These are phyloP conservation scores for Yamadazyma akitaensis DNA, from an alignment of 805 yeast species.

Conservation along the genomic window DNA sequence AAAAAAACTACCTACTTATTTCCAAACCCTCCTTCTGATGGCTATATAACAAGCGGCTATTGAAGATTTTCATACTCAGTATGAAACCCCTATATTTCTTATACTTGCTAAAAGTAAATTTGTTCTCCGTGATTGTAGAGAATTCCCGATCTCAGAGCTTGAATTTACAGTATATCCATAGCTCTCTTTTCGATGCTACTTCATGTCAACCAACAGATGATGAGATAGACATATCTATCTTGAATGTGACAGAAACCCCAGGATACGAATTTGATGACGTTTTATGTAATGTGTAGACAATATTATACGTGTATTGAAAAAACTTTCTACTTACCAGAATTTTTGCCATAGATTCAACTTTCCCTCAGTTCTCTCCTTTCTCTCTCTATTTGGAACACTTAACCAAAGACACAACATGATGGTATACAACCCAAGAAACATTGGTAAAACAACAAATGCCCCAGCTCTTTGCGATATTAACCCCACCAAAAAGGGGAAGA, in stretches of 20 bases:
- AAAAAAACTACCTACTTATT: too few species aligned
- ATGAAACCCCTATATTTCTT: slow-evolving; percentile 36
- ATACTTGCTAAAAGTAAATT: slow-evolving; percentile 35
- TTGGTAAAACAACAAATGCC: slow-evolving; percentile 49
- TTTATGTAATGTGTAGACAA: slow-evolving; percentile 1
- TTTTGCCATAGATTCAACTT: slow-evolving; percentile 12
- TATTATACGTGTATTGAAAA: not conserved
- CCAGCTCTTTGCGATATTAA: slow-evolving; percentile 44
- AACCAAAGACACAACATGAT: slow-evolving; percentile 26
- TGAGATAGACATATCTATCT: slow-evolving; percentile 15
- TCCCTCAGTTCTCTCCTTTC: slow-evolving; percentile 6
- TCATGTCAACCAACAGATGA: slow-evolving; percentile 15
- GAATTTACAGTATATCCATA: slow-evolving; percentile 29
- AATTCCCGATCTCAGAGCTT: slow-evolving; percentile 32
- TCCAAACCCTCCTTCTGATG: not conserved
- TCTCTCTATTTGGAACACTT: slow-evolving; percentile 16
- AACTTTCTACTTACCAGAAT: slow-evolving; percentile 10
- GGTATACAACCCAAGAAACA: slow-evolving; percentile 36
- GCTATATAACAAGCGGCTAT: not conserved
- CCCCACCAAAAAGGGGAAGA: slow-evolving; percentile 53
- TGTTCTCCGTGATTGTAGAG: slow-evolving; percentile 33
- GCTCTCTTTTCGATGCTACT: slow-evolving; percentile 21
- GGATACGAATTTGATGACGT: not conserved
- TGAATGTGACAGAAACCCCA: slow-evolving; percentile 13
- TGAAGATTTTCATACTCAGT: not conserved